Evolutionary conservation across 192 early-diverging fungal species (phyloP), one percentile per base, ranked within the genome.

Genomic region (Podila clonocystis): DNA sequence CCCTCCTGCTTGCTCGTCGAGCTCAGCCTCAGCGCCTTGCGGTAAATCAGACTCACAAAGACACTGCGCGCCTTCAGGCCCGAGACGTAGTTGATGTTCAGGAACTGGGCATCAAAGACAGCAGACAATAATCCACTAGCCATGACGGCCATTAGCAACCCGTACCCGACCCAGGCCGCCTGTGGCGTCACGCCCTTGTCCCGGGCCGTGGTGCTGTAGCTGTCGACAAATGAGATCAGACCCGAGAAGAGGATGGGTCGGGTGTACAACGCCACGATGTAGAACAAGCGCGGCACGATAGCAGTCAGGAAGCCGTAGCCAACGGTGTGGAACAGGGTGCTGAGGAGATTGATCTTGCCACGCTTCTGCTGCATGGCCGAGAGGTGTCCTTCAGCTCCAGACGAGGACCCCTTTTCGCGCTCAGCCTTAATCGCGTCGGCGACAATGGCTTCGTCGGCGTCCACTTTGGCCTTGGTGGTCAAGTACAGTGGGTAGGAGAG

Each of bases 1-100:
- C 86, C 89, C 63, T 90, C 90, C 45, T 89, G 83, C 58, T 88
- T 87, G 63, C 70, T 73, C 26, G 90, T 83, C 2, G 90, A 71
- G 36, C 83, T 80, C 26, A 93, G 70, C 0, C 82, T 82, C 19
- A 91, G 69, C 11, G 90, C 65, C 69, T 93, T 93, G 13, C 87
- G 85, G 71, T 91, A 93, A 31, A 91, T 83, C 38, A 84, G 66
- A 19, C 75, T 85, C 17, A 85, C 85, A 19, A 93, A 61, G 5
- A 86, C 84, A 2, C 83, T 82, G 5, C 89, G 88, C 20, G 89
- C 58, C 9, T 75, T 67, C 75, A 92, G 87, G 19, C 85, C 80
- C 4, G 71, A 12, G 6, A 62, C 65, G 55, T 60, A 77, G 29
- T 61, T 62, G 63, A 83, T 75, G 61, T 69, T 69, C 6, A 58